These are phyloP conservation scores for Paecilomyces dactylethromorphus DNA, from an alignment of 2,329 filamentous ascomycete genomes.

Conservation along the genomic window DNA sequence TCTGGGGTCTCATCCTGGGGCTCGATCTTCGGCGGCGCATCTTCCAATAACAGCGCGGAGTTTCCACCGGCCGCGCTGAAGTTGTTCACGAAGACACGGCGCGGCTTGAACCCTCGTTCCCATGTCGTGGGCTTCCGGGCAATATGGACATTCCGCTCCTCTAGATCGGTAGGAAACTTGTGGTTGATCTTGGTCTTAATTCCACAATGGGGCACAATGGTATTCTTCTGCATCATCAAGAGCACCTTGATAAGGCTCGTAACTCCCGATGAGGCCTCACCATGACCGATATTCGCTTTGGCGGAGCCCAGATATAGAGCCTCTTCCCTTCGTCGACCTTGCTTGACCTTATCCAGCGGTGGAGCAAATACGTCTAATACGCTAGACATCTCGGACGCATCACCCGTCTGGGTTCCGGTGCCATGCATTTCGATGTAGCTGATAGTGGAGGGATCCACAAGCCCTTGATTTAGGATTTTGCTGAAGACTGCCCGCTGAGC, in stretches of 20 bases:
- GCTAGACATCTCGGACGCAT: conserved; percentile 70
- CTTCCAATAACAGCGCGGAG: too few species aligned
- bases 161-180: conserved; percentile 19
- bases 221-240: conserved; percentile 55
- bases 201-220: conserved; percentile 58
- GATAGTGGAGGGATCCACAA: conserved; percentile 66
- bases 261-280: conserved; percentile 28
- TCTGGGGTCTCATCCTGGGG: too few species aligned
- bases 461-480: conserved; percentile 61
- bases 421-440: conserved; percentile 81
- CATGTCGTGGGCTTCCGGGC: conserved; percentile 36
- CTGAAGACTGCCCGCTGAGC: conserved; percentile 64
- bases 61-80: conserved; percentile 66
- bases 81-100: conserved; percentile 50
- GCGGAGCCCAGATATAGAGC: conserved; percentile 19
- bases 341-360: conserved; percentile 11
- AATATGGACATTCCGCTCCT: conserved; percentile 27
- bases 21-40: too few species aligned
- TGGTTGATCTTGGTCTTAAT: conserved; percentile 46
- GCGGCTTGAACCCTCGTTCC: too few species aligned
- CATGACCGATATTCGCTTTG: conserved; percentile 34
- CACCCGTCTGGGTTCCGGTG: conserved; percentile 76
- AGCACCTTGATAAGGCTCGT: conserved; percentile 52
- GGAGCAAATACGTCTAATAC: conserved; percentile 58
- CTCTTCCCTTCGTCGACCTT: too few species aligned